phyloP scores from a whole-genome alignment of 805 yeast genomes.

The Candida berthetii region DNA sequence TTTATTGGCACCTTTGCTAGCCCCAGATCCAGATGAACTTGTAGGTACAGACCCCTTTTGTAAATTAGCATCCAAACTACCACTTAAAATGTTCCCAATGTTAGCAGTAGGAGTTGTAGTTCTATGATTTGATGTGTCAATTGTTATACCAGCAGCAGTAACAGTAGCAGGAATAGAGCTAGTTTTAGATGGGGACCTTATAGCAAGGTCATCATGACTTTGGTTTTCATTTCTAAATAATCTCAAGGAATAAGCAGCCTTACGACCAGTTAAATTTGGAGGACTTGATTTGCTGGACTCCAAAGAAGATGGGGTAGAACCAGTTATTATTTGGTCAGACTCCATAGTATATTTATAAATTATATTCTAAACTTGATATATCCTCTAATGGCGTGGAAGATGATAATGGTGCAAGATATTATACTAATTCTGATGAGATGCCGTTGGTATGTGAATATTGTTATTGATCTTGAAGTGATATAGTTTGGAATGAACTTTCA shows the following conservation, averaged over 20 bases:
- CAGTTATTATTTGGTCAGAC: constrained; percentile 1
- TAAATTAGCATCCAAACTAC: background rate
- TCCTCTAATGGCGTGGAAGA: background rate
- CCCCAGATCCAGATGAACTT: background rate
- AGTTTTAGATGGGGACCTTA: background rate
- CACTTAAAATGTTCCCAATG: background rate
- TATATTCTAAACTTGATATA: background rate
- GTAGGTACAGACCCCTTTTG: background rate
- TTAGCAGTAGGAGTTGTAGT: background rate
- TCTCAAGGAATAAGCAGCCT: constrained; percentile 52
- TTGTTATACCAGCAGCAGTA: too few species aligned
- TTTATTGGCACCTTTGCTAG: background rate
- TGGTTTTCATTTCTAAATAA: constrained; percentile 36
- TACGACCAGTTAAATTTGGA: constrained; percentile 38
- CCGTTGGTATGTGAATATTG: too few species aligned
- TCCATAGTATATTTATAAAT: background rate
- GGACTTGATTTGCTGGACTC: constrained; percentile 5
- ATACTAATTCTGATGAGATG: too few species aligned
- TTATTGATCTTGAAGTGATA: too few species aligned
- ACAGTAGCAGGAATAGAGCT: background rate
- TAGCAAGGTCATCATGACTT: background rate
- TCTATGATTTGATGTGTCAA: too few species aligned
- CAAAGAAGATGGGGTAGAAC: constrained; percentile 1
- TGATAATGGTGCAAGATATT: too few species aligned
- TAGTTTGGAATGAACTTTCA: too few species aligned